These are phyloP conservation scores for Paraphoma sp. DNA, from an alignment of 2,329 filamentous ascomycete genomes.

Conservation along the genomic window DNA sequence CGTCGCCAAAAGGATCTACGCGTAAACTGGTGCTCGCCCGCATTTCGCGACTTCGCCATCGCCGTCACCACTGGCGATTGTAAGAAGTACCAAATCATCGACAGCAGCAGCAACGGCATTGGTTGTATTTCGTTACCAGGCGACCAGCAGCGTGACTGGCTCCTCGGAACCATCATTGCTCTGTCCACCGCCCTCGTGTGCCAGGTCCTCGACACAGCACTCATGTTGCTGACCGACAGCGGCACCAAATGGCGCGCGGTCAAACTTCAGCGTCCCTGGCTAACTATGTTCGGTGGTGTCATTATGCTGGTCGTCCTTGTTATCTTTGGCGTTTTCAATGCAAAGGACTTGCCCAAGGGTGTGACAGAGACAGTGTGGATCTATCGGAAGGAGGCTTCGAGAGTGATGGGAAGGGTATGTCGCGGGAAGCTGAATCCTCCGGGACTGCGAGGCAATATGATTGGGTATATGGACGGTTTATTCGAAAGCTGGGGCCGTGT, in stretches of 20 bases:
- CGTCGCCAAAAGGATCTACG: not conserved
- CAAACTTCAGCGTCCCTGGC: constrained; percentile 12
- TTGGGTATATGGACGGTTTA: constrained; percentile 16
- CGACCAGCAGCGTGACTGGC: constrained; percentile 11
- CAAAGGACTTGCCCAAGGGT: constrained; percentile 7
- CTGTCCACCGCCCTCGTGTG: constrained; percentile 4
- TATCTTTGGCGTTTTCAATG: constrained; percentile 7
- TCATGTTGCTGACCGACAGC: not conserved
- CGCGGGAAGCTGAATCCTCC: constrained; percentile 4
- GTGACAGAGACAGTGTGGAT: constrained; percentile 15
- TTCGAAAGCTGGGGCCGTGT: constrained; percentile 11
- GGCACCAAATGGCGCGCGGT: not conserved
- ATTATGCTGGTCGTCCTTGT: constrained; percentile 12
- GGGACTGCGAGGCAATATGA: constrained; percentile 14
- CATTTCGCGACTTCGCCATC: constrained; percentile 16
- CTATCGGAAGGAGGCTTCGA: constrained; percentile 7
- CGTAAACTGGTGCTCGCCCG: constrained; percentile 16
- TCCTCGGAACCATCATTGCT: constrained; percentile 10
- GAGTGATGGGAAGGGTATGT: constrained; percentile 9
- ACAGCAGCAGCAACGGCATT: constrained; percentile 16
- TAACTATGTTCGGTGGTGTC: constrained; percentile 14
- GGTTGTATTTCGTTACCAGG: constrained; percentile 14
- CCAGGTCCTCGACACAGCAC: constrained; percentile 6
- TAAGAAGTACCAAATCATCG: constrained; percentile 6
- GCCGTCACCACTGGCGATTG: constrained; percentile 16